Conservation (phyloP, 495 filamentous ascomycete genomes). For the Neurospora pannonica region DNA sequence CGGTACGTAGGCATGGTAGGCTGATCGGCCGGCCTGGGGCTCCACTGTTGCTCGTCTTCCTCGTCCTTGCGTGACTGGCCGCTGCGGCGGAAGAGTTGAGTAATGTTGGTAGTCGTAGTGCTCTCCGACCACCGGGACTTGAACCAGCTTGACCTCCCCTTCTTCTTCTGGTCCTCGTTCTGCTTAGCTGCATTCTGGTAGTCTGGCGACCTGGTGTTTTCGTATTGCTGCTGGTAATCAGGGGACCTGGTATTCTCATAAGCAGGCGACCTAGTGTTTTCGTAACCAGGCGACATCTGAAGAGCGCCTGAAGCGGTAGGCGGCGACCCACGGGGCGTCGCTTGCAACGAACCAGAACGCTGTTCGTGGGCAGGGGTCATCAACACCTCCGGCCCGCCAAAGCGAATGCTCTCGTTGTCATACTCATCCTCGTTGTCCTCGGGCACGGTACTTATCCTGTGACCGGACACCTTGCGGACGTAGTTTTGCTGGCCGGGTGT, state of each 20-base stretch:
- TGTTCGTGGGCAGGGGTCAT: constrained; percentile 37
- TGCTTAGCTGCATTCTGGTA: constrained; percentile 34
- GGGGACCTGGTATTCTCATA: constrained; percentile 26
- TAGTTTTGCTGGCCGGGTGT: constrained; percentile 48
- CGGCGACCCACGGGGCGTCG: constrained; percentile 59
- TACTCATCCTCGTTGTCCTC: constrained; percentile 69
- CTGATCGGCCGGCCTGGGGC: neutral
- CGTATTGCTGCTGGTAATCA: constrained; percentile 35
- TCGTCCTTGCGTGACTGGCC: constrained; percentile 37
- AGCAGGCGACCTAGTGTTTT: constrained; percentile 24
- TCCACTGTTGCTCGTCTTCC: constrained; percentile 22
- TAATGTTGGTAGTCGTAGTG: constrained; percentile 68
- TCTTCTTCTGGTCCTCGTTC: constrained; percentile 80
- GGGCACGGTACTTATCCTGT: constrained; percentile 80
- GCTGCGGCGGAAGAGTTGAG: constrained; percentile 42
- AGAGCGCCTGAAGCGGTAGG: constrained; percentile 41
- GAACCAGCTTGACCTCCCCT: constrained; percentile 81
- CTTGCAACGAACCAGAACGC: constrained; percentile 43
- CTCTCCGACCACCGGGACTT: constrained; percentile 92
- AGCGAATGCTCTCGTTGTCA: constrained; percentile 37
- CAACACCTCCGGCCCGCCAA: constrained; percentile 37
- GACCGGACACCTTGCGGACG: constrained; percentile 57
- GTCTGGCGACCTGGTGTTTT: constrained; percentile 34
- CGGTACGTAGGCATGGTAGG: constrained; percentile 5
- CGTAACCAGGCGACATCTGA: constrained; percentile 34